Evolutionary conservation across 768 basidiomycete species (phyloP).

Genomic region (Gyrodon lividus): DNA sequence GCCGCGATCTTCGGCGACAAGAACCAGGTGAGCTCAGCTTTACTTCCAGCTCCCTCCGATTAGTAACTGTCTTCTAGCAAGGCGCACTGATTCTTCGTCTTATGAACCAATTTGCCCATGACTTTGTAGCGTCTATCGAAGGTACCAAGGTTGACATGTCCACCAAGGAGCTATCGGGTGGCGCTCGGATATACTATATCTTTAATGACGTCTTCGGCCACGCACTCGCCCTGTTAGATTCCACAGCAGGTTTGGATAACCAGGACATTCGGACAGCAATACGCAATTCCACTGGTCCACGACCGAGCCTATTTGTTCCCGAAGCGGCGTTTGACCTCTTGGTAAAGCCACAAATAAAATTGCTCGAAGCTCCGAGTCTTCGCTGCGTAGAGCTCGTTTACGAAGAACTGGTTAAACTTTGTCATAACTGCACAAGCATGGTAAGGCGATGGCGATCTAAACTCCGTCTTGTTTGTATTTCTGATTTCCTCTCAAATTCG

Average conservation of each 20-base stretch:
- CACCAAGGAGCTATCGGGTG: constrained; percentile 97
- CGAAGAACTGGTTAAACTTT: constrained; percentile 98
- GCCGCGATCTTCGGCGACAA: constrained; percentile 88
- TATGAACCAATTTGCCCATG: constrained; percentile 98
- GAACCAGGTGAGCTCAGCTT: constrained; percentile 56
- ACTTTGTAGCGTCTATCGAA: constrained; percentile 96
- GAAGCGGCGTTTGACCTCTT: constrained; percentile 96
- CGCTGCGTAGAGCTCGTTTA: constrained; percentile 98
- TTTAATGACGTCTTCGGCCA: constrained; percentile 98
- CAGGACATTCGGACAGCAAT: constrained; percentile 98
- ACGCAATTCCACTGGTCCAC: constrained; percentile 94
- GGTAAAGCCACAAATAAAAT: constrained; percentile 97
- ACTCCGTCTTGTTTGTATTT: neutral
- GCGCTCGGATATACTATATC: constrained; percentile 98
- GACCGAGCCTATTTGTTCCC: constrained; percentile 95
- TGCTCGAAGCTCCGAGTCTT: constrained; percentile 90
- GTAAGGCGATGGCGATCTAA: constrained; percentile 44
- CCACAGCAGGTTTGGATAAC: constrained; percentile 86
- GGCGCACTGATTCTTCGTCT: constrained; percentile 88
- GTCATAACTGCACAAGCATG: constrained; percentile 93
- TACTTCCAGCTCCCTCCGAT: neutral
- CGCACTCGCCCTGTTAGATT: constrained; percentile 86
- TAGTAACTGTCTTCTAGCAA: constrained; percentile 47
- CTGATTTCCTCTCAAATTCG: neutral
- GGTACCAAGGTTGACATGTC: constrained; percentile 95